phyloP scores from a whole-genome alignment of 2,329 filamentous ascomycete genomes.

The Fusarium nurragi region DNA sequence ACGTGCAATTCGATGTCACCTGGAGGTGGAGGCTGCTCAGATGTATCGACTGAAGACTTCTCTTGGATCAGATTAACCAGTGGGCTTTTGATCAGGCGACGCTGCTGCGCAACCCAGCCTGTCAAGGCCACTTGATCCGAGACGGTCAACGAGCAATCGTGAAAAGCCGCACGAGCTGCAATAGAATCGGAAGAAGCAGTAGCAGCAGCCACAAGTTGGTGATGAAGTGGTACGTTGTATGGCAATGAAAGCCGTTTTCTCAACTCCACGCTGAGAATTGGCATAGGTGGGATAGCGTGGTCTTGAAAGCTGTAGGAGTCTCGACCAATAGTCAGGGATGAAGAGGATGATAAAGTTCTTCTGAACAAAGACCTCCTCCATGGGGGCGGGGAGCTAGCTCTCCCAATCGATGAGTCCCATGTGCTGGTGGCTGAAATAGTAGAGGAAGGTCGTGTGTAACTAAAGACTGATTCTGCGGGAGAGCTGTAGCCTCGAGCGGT shows the following conservation, averaged over 20 bases:
- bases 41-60: not conserved
- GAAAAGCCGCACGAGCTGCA: not conserved
- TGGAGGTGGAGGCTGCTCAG: not conserved
- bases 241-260: slow-evolving; percentile 5
- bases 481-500: slow-evolving; percentile 1
- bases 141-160: not conserved
- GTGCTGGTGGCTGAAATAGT: slow-evolving; percentile 16
- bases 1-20: not conserved
- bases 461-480: slow-evolving; percentile 15
- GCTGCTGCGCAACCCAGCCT: slow-evolving; percentile 22
- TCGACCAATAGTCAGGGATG: not conserved
- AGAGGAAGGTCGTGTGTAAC: slow-evolving; percentile 9
- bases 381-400: not conserved
- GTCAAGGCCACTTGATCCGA: slow-evolving; percentile 21
- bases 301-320: not conserved
- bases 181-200: not conserved
- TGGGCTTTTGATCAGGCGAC: slow-evolving; percentile 3
- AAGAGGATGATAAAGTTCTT: slow-evolving; percentile 8
- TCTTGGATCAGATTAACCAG: not conserved
- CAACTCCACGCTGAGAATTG: slow-evolving; percentile 1
- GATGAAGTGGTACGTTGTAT: not conserved
- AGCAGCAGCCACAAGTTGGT: not conserved
- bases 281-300: not conserved
- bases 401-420: slow-evolving; percentile 7
- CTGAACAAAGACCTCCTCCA: not conserved